Conservation (phyloP, 495 filamentous ascomycete species). For the Evernia prunastri region DNA sequence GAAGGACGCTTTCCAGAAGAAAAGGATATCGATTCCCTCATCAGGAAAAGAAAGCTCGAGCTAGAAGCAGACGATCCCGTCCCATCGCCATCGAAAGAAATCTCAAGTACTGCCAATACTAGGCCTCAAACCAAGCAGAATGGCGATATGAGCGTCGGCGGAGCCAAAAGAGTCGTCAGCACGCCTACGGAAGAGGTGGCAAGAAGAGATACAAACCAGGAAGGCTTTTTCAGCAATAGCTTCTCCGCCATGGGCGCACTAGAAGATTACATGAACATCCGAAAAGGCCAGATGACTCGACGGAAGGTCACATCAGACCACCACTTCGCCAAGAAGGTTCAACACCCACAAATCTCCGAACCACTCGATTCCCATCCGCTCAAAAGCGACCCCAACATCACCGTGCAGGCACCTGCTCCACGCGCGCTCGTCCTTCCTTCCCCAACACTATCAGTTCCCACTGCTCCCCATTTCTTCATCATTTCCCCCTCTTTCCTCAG, state of each 20-base stretch:
- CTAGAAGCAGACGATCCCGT: conserved; percentile 5
- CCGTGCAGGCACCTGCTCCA: conserved; percentile 14
- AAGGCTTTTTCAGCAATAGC: background rate
- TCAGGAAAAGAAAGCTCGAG: conserved; percentile 25
- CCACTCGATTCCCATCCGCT: background rate
- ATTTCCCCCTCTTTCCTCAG: conserved; percentile 43
- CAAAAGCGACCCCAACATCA: background rate
- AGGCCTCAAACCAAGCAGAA: background rate
- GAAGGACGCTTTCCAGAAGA: conserved; percentile 25
- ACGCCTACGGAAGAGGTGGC: background rate
- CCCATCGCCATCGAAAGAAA: background rate
- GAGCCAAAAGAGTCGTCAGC: background rate
- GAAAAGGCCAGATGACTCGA: conserved; percentile 31
- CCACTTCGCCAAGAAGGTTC: conserved; percentile 1
- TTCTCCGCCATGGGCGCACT: conserved; percentile 33
- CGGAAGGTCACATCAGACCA: conserved; percentile 29
- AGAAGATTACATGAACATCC: conserved; percentile 41
- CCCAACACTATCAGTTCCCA: conserved; percentile 16
- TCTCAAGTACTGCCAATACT: background rate
- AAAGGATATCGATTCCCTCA: conserved; percentile 26
- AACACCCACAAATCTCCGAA: background rate
- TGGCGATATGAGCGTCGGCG: background rate
- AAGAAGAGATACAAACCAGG: background rate
- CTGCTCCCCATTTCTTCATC: conserved; percentile 35
- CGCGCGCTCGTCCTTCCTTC: conserved; percentile 4